Conservation (phyloP, 106 monocot species). For the Vanilla planifolia region DNA sequence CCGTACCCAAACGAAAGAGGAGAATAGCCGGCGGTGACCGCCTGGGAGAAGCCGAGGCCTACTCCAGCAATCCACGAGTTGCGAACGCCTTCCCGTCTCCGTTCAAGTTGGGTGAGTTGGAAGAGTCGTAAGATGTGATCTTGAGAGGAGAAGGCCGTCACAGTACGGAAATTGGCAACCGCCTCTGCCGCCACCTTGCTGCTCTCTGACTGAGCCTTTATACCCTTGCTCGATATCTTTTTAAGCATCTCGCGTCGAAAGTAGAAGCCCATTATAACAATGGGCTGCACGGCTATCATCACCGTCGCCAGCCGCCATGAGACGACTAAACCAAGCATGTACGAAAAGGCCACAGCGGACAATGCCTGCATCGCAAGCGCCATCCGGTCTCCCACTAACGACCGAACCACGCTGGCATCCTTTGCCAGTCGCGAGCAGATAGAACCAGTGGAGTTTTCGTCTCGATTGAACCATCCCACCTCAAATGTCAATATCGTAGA, state of each 20-base stretch:
- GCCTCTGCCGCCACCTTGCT: constrained; percentile 5
- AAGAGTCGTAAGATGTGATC: constrained; percentile 7
- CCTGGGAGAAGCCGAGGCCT: no score
- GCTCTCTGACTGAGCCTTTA: constrained; percentile 18
- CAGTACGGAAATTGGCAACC: not conserved
- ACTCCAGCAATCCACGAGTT: constrained; percentile 3
- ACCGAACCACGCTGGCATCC: constrained; percentile 34
- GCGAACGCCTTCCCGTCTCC: not conserved
- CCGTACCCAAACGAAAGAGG: constrained; percentile 27
- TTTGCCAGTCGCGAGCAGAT: constrained; percentile 32
- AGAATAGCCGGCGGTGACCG: no score
- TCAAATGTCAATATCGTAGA: constrained; percentile 39
- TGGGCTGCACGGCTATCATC: constrained; percentile 24
- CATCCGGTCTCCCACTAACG: constrained; percentile 25
- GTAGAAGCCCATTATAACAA: constrained; percentile 20
- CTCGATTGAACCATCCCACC: constrained; percentile 44
- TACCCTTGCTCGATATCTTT: constrained; percentile 12
- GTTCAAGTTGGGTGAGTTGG: not conserved
- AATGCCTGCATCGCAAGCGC: constrained; percentile 15
- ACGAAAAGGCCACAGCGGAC: constrained; percentile 12
- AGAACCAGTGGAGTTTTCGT: constrained; percentile 36
- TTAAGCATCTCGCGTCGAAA: constrained; percentile 9
- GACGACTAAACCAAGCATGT: constrained; percentile 16
- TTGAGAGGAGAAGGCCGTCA: constrained; percentile 11
- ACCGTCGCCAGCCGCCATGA: constrained; percentile 24